Evolutionary conservation across 192 early-diverging fungal species (phyloP).

Genomic region (Kappamyces sp.): DNA sequence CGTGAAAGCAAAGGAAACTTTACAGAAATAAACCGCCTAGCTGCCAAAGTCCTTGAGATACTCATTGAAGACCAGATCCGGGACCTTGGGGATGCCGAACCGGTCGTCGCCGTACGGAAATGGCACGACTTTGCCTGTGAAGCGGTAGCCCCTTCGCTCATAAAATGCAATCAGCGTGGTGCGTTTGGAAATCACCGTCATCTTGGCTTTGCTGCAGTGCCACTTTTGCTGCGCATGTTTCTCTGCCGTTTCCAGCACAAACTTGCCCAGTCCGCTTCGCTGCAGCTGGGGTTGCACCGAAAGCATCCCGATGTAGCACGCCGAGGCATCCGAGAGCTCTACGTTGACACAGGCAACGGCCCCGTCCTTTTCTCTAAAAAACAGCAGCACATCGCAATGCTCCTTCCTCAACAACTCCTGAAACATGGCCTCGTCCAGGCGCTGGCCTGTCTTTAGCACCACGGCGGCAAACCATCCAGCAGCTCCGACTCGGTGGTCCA

Average conservation of each 20-base stretch:
- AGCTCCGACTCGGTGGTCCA: slow-evolving; percentile 13
- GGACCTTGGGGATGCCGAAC: slow-evolving; percentile 9
- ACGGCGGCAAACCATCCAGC: not conserved
- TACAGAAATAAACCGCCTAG: not conserved
- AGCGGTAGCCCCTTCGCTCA: slow-evolving; percentile 9
- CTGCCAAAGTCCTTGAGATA: no score
- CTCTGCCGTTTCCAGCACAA: slow-evolving; percentile 3
- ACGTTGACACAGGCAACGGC: slow-evolving; percentile 10
- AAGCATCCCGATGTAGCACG: slow-evolving; percentile 7
- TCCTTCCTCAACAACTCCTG: slow-evolving; percentile 1
- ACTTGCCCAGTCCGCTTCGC: slow-evolving; percentile 1
- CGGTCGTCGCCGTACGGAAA: slow-evolving; percentile 7
- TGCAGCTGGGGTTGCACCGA: slow-evolving; percentile 4
- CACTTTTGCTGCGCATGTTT: not conserved
- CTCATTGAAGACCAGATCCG: slow-evolving; percentile 4
- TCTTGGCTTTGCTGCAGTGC: not conserved
- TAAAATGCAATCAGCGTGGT: slow-evolving; percentile 12
- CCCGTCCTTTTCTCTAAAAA: not conserved
- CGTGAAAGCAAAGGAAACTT: no score
- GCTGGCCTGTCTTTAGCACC: not conserved
- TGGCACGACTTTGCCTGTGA: slow-evolving; percentile 4
- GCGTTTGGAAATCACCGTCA: slow-evolving; percentile 5
- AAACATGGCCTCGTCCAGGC: slow-evolving; percentile 6
- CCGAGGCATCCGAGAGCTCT: not conserved
- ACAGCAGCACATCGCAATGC: not conserved